These are phyloP conservation scores for Graphilbum sp. DNA, from an alignment of 2,329 filamentous ascomycete genomes.

Conservation along the genomic window DNA sequence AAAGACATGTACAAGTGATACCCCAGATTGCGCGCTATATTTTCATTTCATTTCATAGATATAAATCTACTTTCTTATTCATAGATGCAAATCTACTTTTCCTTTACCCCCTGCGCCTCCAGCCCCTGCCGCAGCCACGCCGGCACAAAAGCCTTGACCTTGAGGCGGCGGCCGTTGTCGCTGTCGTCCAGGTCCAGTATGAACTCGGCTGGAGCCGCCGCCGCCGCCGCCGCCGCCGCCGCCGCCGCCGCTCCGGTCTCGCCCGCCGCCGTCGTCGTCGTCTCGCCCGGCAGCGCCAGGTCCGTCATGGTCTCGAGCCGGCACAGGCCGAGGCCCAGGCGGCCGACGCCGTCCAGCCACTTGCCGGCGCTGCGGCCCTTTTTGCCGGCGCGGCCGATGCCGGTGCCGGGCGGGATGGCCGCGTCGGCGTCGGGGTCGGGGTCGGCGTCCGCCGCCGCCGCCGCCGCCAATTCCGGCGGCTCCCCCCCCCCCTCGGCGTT, in stretches of 20 bases:
- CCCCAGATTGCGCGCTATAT: not conserved
- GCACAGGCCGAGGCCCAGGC: conserved; percentile 75
- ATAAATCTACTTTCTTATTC: too few species aligned
- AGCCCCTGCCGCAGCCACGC: conserved; percentile 45
- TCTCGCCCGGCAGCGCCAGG: conserved; percentile 47
- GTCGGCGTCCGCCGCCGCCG: not conserved
- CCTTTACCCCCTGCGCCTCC: too few species aligned
- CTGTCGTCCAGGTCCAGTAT: conserved; percentile 27
- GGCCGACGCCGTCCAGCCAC: conserved; percentile 59
- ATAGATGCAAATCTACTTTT: too few species aligned
- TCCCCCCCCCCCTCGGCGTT: conserved; percentile 26
- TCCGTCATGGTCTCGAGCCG: conserved; percentile 85
- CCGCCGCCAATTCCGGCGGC: conserved; percentile 12
- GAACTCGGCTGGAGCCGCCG: conserved; percentile 45
- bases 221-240: conserved; percentile 41
- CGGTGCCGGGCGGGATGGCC: conserved; percentile 26
- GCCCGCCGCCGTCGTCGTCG: conserved; percentile 44
- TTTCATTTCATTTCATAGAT: too few species aligned
- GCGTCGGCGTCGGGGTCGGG: conserved; percentile 18
- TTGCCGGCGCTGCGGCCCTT: conserved; percentile 62
- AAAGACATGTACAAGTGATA: not conserved
- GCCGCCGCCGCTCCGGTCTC: conserved; percentile 44
- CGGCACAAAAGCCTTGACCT: conserved; percentile 70
- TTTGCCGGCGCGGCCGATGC: conserved; percentile 34
- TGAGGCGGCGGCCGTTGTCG: conserved; percentile 26